Evolutionary conservation across 1,139 yeast genomes (phyloP), one percentile per base, ranked within the genome.

Genomic region (Hansenula lynferdii): DNA sequence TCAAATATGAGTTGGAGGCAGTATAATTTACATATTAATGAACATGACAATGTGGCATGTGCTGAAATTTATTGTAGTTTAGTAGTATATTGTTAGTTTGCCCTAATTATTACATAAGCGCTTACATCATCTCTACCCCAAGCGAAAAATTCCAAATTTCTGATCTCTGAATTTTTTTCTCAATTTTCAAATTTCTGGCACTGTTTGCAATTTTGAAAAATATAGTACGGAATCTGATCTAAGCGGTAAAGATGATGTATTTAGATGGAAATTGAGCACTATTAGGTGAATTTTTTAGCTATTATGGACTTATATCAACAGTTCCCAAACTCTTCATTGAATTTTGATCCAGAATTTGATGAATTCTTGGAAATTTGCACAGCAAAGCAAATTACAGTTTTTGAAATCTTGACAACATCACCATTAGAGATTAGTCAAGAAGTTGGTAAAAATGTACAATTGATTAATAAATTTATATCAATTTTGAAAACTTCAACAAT

Each of bases 361-460:
- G 42, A 42, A 1, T 38, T 62, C 30, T 39, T 58, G 15, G 56
- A 54, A 6, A 38, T 60, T 4, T 49, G 65, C 14, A 47, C 44
- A 22, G 43, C 47, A 6, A 43, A 51, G 32, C 48, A 56, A 19
- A 54, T 74, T 7, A 56, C 70, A 1, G 60, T 69, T 0, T 48
- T 65, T 5, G 79, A 75, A 40, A 53, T 75, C 19, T 49, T 72
- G 14, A 54, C 71, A 2, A 54, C 67, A 15, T 54, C 65, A 3
- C 51, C 65, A 1, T 42, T 51, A 4, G 70, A 64, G 27, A 51
- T 80, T 19, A 64, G 82, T 11, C 65, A 64, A 39, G 50, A 63
- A 28, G 44, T 74, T n/a, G 67, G 69, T 25, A 61, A 80, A 38
- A 70, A 81, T 8, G 56, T 68, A 17, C 60, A 15, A 24, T 23